These are phyloP conservation scores for Benincasa hispida DNA, from an alignment of 306 rosid genomes.

Conservation along the genomic window DNA sequence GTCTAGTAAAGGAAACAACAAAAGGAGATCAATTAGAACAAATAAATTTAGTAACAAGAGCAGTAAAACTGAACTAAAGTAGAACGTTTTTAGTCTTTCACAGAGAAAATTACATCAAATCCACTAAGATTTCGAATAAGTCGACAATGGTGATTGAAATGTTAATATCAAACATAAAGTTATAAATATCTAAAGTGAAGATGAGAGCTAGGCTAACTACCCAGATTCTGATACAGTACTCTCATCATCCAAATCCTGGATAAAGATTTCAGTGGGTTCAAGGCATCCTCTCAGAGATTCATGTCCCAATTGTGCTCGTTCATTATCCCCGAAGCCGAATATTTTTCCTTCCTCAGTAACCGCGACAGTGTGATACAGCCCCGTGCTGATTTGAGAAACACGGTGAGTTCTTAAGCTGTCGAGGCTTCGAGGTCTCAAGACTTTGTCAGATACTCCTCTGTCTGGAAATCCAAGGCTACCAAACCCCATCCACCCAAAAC, in stretches of 20 bases:
- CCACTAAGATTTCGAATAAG: neutral
- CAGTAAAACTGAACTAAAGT: neutral
- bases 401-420: constrained; percentile 53
- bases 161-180: neutral
- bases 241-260: constrained; percentile 32
- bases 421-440: constrained; percentile 51
- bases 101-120: neutral
- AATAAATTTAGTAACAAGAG: neutral
- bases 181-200: neutral
- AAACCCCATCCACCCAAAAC: constrained; percentile 83
- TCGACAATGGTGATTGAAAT: neutral
- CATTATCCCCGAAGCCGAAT: constrained; percentile 89
- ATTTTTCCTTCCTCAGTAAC: constrained; percentile 58
- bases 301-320: constrained; percentile 84
- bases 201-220: neutral
- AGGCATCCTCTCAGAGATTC: constrained; percentile 68
- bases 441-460: constrained; percentile 58
- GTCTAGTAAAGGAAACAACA: neutral
- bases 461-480: constrained; percentile 92
- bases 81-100: neutral
- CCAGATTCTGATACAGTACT: neutral
- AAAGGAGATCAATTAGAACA: neutral
- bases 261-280: constrained; percentile 56
- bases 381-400: constrained; percentile 85
- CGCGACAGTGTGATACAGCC: constrained; percentile 64